These are phyloP conservation scores for Murraya paniculata DNA, from an alignment of 345 rosid species.

Conservation along the genomic window DNA sequence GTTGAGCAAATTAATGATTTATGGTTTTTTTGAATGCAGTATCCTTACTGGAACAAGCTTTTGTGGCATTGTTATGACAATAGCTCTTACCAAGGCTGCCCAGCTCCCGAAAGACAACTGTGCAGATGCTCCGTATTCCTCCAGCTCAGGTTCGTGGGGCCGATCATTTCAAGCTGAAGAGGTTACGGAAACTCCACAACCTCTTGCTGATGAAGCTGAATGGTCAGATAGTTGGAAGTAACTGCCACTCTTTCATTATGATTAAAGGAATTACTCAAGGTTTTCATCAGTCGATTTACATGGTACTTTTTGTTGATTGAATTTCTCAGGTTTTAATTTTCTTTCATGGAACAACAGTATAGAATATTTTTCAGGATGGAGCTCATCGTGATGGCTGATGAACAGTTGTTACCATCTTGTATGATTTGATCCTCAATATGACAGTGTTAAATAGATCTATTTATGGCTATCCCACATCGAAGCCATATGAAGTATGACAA, in stretches of 20 bases:
- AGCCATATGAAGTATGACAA: too few species aligned
- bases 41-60: constrained; percentile 45
- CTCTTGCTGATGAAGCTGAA: constrained; percentile 9
- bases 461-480: too few species aligned
- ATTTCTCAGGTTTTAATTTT: neutral
- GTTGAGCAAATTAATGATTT: neutral
- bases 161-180: neutral
- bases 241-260: neutral
- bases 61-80: constrained; percentile 43
- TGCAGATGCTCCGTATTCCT: neutral
- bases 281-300: neutral
- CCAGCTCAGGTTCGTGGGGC: constrained; percentile 5
- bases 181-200: neutral
- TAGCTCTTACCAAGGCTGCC: constrained; percentile 45
- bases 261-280: neutral
- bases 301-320: neutral
- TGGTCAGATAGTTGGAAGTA: constrained; percentile 6
- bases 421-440: neutral
- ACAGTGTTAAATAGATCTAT: neutral
- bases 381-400: neutral
- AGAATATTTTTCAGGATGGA: neutral
- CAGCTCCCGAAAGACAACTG: constrained; percentile 34
- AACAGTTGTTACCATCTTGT: neutral
- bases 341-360: neutral
- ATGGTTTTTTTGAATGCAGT: constrained; percentile 25